Evolutionary conservation across 176 grass and related monocot genomes (phyloP), one percentile per base, ranked within the genome.

Genomic region (Hyparrhenia diplandra): DNA sequence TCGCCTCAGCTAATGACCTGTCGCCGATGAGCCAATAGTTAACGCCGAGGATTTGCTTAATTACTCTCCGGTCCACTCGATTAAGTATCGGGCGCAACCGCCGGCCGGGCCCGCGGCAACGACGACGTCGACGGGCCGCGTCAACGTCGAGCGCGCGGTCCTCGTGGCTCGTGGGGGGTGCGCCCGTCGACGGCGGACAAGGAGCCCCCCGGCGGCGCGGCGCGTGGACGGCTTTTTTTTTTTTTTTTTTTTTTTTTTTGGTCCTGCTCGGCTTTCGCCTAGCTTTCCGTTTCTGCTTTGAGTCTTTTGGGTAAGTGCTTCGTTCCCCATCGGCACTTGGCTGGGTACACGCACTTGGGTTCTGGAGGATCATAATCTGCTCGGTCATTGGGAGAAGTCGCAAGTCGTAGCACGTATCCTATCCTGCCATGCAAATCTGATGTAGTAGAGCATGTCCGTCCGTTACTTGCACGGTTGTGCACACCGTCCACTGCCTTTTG

Each of bases 171-270:
- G 80, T 66, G 74, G 27, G 14, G n/a, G 59, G 28, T n/a, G 36
- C 82, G 62, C 81, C 11, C 25, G 80, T 67, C 35, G 80, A 54
- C 75, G 87, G 70, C 76, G 39, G 58, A 67, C 16, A 8, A 49
- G 17, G 74, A n/a, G 52, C 0, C 23, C 21, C 20, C 54, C 2
- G 8, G 39, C 49, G 47, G 30, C 1, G 69, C 31, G 69, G 76
- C 81, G 62, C 81, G 86, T 84, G 86, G 81, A 64, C 73, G 34
- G 37, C 7, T 20, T 27, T n/a, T n/a, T 0, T 16, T 20, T 8
- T 24, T 72, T n/a, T n/a, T 62, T 36, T 37, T 30, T 2, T 7
- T n/a, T 57, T n/a, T n/a, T n/a, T n/a, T n/a, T n/a, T n/a, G n/a
- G n/a, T n/a, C 12, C 24, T 58, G 4, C 14, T 35, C 32, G 68